A percentile compares a stretch with the other conserved stretches of the same genome.
Evolutionary conservation across 176 grass and related monocot genomes (phyloP).

Genomic region (Bonia amplexicaulis): DNA sequence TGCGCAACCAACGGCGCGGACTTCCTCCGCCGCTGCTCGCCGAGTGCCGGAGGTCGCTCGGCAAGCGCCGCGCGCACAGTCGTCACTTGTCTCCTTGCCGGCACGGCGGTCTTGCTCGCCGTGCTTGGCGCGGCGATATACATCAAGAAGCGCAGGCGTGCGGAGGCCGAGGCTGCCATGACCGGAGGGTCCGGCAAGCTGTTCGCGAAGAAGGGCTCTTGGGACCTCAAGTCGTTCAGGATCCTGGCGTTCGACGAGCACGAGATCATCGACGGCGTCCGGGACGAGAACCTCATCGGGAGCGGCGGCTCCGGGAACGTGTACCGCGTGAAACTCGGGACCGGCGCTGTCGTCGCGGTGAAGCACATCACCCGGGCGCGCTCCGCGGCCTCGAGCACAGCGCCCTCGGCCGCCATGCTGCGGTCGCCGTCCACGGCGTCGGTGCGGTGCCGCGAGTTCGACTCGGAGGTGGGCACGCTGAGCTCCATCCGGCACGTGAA

Average conservation of each 20-base stretch:
- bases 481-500: slow-evolving; percentile 85
- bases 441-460: slow-evolving; percentile 68
- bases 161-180: neutral
- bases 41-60: neutral
- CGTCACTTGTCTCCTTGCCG: slow-evolving; percentile 48
- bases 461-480: slow-evolving; percentile 77
- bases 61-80: slow-evolving; percentile 27
- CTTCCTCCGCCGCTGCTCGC: slow-evolving; percentile 49
- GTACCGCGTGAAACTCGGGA: slow-evolving; percentile 66
- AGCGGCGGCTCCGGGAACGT: slow-evolving; percentile 84
- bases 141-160: slow-evolving; percentile 35
- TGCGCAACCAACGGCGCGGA: slow-evolving; percentile 33
- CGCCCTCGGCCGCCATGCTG: slow-evolving; percentile 32
- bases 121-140: slow-evolving; percentile 40
- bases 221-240: slow-evolving; percentile 84
- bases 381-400: neutral
- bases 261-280: slow-evolving; percentile 63
- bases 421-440: slow-evolving; percentile 17
- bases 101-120: slow-evolving; percentile 39
- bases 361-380: slow-evolving; percentile 58
- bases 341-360: slow-evolving; percentile 56
- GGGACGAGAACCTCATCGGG: slow-evolving; percentile 82
- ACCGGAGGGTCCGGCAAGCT: neutral
- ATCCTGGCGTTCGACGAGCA: slow-evolving; percentile 66
- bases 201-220: slow-evolving; percentile 55